Evolutionary conservation across 805 yeast species (phyloP), one percentile per base, ranked within the genome.

Genomic region (Ogataea ramenticola): DNA sequence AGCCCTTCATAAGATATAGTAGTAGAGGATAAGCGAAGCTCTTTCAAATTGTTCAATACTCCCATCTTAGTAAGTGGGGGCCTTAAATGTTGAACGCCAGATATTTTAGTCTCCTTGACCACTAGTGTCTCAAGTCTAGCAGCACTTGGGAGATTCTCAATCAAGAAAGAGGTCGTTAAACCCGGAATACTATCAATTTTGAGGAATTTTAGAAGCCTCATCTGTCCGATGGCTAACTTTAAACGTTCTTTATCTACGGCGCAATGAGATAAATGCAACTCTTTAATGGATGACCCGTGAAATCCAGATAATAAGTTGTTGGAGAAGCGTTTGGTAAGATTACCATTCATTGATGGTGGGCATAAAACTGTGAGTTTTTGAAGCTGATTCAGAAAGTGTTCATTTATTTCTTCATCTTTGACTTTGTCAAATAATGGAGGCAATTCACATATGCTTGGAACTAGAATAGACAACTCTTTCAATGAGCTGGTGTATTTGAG

Each of bases 1-100:
- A 55, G 27, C n/a, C 45, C 47, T 26, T 43, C 44, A 34, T 44
- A 46, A 15, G 50, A 42, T 14, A 53, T 29, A 4, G 44, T 43
- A 3, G 53, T 49, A 40, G 46, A 50, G 9, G 46, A 45, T 10
- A 53, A 38, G 6, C 40, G 39, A 21, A 53, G 36, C 1, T 14
- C 9, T 24, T 36, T 38, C 40, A 54, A 22, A 11, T 38, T 22
- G 15, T 34, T 34, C 24, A 34, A 20, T 3, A 34, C 24, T 19
- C 3, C 10, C 22, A 20, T 17, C 6, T 34, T 34, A 17, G 4
- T 4, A 7, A 34, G n/a, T 11, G 4, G 21, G 7, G 37, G 5
- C 17, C 37, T 34, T 12, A 34, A 12, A 34, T 34, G 22, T 14
- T 34, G 37, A 19, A 20, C 7, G 11, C 19, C 37, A 4, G 37